Percentiles rank a stretch among this genome's conserved stretches.
phyloP scores from a whole-genome alignment of 1,284 basidiomycete genomes.

The Tylopilus sp. region DNA sequence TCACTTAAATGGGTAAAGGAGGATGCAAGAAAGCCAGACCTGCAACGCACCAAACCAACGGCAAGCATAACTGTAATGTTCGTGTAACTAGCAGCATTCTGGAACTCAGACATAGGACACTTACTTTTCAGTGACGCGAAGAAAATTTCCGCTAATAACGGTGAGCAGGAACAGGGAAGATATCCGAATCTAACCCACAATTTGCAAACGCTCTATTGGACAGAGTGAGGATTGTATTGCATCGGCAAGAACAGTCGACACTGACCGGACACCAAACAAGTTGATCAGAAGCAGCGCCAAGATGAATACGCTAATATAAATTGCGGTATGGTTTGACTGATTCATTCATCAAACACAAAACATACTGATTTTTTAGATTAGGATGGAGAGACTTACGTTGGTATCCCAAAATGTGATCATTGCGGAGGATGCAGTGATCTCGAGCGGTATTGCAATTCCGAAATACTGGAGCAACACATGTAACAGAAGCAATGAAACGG shows the following conservation, averaged over 20 bases:
- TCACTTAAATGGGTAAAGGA: conserved; percentile 52
- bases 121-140: conserved; percentile 26
- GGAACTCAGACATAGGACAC: not conserved
- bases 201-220: conserved; percentile 58
- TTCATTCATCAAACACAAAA: not conserved
- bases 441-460: conserved; percentile 61
- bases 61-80: conserved; percentile 13
- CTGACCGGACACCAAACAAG: conserved; percentile 65
- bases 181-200: conserved; percentile 37
- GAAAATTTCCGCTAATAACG: conserved; percentile 28
- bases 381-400: conserved; percentile 39
- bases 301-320: conserved; percentile 63
- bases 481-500: not conserved
- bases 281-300: conserved; percentile 66
- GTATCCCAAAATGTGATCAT: conserved; percentile 77
- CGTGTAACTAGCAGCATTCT: not conserved
- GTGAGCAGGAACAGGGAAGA: conserved; percentile 1
- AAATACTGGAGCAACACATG: conserved; percentile 25
- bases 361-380: not conserved
- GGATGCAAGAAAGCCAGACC: conserved; percentile 42
- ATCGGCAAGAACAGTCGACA: not conserved
- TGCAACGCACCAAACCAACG: conserved; percentile 33
- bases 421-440: conserved; percentile 73
- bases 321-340: conserved; percentile 48
- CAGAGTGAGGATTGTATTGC: not conserved